Evolutionary conservation across 2,329 filamentous ascomycete species (phyloP).

Genomic region (Mycosphaerelloides madeirae): DNA sequence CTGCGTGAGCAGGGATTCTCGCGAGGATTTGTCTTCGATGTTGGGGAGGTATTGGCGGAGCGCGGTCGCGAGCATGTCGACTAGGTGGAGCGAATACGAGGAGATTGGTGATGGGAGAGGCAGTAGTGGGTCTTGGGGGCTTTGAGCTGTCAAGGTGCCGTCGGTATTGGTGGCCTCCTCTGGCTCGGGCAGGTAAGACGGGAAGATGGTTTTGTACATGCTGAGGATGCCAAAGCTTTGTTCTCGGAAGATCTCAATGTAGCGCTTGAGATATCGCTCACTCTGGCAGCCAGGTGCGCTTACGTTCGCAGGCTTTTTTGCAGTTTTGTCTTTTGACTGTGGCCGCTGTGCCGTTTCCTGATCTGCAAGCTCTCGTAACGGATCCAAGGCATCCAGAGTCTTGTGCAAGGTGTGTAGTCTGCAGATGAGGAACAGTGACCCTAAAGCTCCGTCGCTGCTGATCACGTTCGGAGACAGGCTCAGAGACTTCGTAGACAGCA

Average conservation of each 20-base stretch:
- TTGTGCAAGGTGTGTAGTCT: constrained; percentile 72
- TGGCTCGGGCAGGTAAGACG: constrained; percentile 47
- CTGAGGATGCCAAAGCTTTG: constrained; percentile 95
- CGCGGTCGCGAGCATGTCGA: constrained; percentile 74
- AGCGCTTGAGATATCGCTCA: constrained; percentile 87
- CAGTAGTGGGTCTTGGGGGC: constrained; percentile 34
- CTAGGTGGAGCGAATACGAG: constrained; percentile 78
- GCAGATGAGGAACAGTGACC: constrained; percentile 81
- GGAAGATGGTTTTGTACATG: constrained; percentile 88
- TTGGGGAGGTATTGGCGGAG: constrained; percentile 73
- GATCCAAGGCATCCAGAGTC: constrained; percentile 78
- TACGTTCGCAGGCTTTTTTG: constrained; percentile 37
- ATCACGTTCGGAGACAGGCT: constrained; percentile 21
- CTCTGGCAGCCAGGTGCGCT: constrained; percentile 79
- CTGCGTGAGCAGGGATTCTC: constrained; percentile 86
- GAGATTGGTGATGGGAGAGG: constrained; percentile 70
- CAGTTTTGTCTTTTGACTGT: constrained; percentile 24
- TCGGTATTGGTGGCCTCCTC: constrained; percentile 7
- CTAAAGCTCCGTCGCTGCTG: constrained; percentile 61
- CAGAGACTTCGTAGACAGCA: constrained; percentile 29
- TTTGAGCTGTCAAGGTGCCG: neutral
- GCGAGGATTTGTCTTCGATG: constrained; percentile 69
- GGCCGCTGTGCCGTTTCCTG: constrained; percentile 61
- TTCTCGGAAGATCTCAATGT: constrained; percentile 95
- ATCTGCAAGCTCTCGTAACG: constrained; percentile 81